Conservation (phyloP, 306 rosid genomes). For the Sindora glabra region DNA sequence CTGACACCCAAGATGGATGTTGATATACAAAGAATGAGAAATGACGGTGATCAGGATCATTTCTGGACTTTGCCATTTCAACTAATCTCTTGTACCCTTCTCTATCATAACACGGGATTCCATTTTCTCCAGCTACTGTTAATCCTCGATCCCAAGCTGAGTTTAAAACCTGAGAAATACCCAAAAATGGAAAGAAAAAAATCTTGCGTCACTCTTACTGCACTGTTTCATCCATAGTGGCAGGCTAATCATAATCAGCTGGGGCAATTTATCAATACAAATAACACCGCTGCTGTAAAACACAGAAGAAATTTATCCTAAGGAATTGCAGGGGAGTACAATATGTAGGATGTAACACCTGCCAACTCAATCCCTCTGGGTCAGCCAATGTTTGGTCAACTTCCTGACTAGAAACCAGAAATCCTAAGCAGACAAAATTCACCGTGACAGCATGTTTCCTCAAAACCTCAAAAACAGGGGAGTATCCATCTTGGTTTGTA, state of each 20-base stretch:
- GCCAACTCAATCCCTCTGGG: conserved; percentile 91
- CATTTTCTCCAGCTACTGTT: conserved; percentile 77
- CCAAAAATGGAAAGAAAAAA: too few species aligned
- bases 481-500: conserved; percentile 85
- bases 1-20: conserved; percentile 62
- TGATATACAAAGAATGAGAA: conserved; percentile 74
- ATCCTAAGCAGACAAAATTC: conserved; percentile 75
- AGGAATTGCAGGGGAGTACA: not conserved
- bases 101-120: conserved; percentile 64
- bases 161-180: conserved; percentile 54
- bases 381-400: conserved; percentile 68
- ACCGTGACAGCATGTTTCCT: conserved; percentile 61
- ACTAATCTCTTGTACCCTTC: conserved; percentile 69
- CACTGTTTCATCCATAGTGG: not conserved
- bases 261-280: not conserved
- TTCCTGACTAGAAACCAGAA: conserved; percentile 56
- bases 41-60: conserved; percentile 79
- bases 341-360: conserved; percentile 41
- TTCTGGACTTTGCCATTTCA: conserved; percentile 81
- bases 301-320: not conserved
- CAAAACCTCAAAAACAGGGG: conserved; percentile 78
- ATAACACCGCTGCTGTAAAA: not conserved
- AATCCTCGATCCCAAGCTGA: conserved; percentile 84
- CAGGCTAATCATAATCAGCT: conserved; percentile 6
- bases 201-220: not conserved